Base-by-base conservation (phyloP, 306 rosid species). In the Sphenostylis stenocarpa region DNA sequence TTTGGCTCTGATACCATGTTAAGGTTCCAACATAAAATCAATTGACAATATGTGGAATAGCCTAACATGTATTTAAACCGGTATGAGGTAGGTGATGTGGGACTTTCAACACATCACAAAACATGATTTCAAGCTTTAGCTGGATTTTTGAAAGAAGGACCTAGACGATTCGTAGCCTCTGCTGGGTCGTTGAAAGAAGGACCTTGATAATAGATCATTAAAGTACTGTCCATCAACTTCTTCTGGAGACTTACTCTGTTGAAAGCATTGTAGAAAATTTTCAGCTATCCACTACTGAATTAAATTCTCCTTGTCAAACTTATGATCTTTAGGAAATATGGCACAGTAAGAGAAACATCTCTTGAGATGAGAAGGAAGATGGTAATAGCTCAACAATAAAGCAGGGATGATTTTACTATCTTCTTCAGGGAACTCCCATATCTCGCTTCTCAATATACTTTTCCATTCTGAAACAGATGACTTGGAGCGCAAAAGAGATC, bases 51-150 rank as follows among this genome's bases (percentile, higher is more conserved):
- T n/a, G n/a, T n/a, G n/a, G n/a, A n/a, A n/a, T n/a, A n/a, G n/a
- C n/a, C n/a, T n/a, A n/a, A n/a, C n/a, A n/a, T n/a, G n/a, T n/a
- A n/a, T n/a, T n/a, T n/a, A n/a, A n/a, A n/a, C n/a, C n/a, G n/a
- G n/a, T n/a, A n/a, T n/a, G n/a, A n/a, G n/a, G n/a, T n/a, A n/a
- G n/a, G n/a, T n/a, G n/a, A n/a, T n/a, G n/a, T n/a, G n/a, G n/a
- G n/a, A n/a, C n/a, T n/a, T n/a, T n/a, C n/a, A n/a, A n/a, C n/a
- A n/a, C n/a, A n/a, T n/a, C n/a, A n/a, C 31, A 53, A 53, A 53
- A 21, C 7, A 4, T 6, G 0, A 2, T 10, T 0, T 1, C 3
- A 0, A 7, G 43, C 4, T 0, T 1, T 1, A 0, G 2, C 20
- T 14, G 15, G 13, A 7, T 2, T 17, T 23, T 19, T 51, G 57